Base-by-base conservation (phyloP, 129 eudicot genomes). In the Pittosporum tobira region DNA sequence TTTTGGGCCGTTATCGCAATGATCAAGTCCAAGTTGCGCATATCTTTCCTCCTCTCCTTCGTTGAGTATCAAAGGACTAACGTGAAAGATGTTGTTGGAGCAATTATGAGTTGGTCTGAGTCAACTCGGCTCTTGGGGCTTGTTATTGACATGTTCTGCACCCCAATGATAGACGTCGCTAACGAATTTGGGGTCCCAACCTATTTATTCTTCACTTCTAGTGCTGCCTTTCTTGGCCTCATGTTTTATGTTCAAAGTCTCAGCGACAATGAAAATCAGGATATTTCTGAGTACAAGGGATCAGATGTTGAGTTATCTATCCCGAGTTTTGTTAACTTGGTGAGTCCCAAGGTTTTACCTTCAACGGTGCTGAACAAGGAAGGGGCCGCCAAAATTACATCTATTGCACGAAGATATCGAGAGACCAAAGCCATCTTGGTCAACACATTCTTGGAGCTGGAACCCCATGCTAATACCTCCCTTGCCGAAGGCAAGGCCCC, bases 111-210 rank as follows among this genome's bases (percentile, higher is more conserved):
- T n/a, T n/a, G n/a, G n/a, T n/a, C n/a, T n/a, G n/a, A n/a, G n/a
- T 22, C 52, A 2, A 18, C 51, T 1, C 22, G 20, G 16, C 40
- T 62, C 7, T 74, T 63, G 1, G 75, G 71, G 0, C 13, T 75
- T 75, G n/a, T n/a, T 15, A 43, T 75, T 5, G 80, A 75, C 59
- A 63, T 75, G 75, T 75, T 75, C 67, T 75, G 81, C 69, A 57
- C 69, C 1, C 30, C 28, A 2, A 63, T 69, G 72, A 52, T 70
- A 10, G 76, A 75, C 4, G 59, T 75, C 8, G 81, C 76, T 4
- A 24, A 44, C 49, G 76, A 75, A 34, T 53, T 70, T 45, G 29
- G 42, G 1, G 16, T 69, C 52, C 76, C 76, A 1, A 23, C 72
- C 40, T 75, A 75, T 34, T 47, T 64, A 4, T 75, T 57, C 61